phyloP scores from a whole-genome alignment of 768 basidiomycete species.

The Wakefieldia striispora region DNA sequence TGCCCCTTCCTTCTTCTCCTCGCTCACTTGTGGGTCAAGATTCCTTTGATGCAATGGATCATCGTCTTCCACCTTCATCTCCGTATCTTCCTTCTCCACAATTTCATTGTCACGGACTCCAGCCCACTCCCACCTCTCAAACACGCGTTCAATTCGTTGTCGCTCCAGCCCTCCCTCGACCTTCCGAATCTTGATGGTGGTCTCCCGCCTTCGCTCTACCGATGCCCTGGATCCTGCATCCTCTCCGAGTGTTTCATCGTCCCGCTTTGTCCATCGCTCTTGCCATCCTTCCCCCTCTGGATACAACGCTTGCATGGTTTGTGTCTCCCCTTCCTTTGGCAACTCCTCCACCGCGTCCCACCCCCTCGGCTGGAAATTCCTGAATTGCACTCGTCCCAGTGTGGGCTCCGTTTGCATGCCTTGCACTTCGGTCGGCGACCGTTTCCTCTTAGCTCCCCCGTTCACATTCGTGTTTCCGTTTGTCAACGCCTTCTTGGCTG shows the following conservation, averaged over 20 bases:
- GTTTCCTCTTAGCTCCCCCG: conserved; percentile 38
- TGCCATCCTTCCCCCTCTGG: conserved; percentile 45
- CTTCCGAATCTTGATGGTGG: conserved; percentile 57
- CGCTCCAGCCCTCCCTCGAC: conserved; percentile 59
- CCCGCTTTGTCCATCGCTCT: conserved; percentile 42
- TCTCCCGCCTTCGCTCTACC: conserved; percentile 44
- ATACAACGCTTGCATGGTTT: conserved; percentile 36
- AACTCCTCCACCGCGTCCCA: conserved; percentile 59
- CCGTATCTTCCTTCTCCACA: conserved; percentile 21
- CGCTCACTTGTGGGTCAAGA: conserved; percentile 1
- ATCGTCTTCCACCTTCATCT: conserved; percentile 30
- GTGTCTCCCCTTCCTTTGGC: conserved; percentile 41
- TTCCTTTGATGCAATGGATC: conserved; percentile 4
- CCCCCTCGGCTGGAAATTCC: conserved; percentile 62
- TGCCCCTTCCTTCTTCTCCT: conserved; percentile 9
- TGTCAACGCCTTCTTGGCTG: conserved; percentile 24
- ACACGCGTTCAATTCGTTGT: conserved; percentile 64
- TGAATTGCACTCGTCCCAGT: conserved; percentile 40
- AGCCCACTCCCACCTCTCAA: conserved; percentile 69
- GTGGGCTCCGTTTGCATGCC: conserved; percentile 10
- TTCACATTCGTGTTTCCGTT: conserved; percentile 26
- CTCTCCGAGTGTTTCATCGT: conserved; percentile 24
- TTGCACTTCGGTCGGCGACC: conserved; percentile 27
- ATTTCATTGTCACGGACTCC: conserved; percentile 2
- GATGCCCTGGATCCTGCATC: conserved; percentile 35